Conservation (phyloP, 768 basidiomycete species). For the Udeniomyces megalosporus region DNA sequence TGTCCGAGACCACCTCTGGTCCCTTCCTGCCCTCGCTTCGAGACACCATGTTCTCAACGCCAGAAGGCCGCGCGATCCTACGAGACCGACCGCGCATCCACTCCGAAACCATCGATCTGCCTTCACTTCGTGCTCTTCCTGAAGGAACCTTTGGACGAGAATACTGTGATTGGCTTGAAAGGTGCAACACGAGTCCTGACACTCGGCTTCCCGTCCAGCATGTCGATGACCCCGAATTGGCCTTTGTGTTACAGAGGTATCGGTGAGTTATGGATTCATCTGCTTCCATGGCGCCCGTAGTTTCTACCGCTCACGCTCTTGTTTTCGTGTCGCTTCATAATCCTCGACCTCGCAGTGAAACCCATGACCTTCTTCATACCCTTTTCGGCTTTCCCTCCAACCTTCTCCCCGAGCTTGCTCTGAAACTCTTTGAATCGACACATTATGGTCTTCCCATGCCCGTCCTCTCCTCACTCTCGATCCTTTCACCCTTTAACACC, state of each 20-base stretch:
- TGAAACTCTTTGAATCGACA: constrained; percentile 86
- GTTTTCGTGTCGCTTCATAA: too few relatives aligned
- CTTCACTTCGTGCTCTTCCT: constrained; percentile 46
- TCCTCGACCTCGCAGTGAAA: constrained; percentile 37
- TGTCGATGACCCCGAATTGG: constrained; percentile 83
- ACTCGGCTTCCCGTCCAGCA: constrained; percentile 86
- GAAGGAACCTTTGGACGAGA: constrained; percentile 71
- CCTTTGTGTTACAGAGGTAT: constrained; percentile 95
- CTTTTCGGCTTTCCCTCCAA: constrained; percentile 75
- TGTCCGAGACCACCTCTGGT: constrained; percentile 83
- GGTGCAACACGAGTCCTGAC: constrained; percentile 80
- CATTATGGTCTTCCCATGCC: constrained; percentile 85
- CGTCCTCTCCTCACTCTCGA: constrained; percentile 44
- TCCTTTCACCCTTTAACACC: constrained; percentile 53
- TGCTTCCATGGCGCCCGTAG: too few relatives aligned
- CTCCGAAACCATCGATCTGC: constrained; percentile 56
- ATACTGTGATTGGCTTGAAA: constrained; percentile 77
- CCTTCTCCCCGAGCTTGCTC: constrained; percentile 76
- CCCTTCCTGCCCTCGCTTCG: constrained; percentile 57
- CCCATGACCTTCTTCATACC: constrained; percentile 94
- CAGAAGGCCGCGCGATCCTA: constrained; percentile 71
- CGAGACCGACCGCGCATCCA: constrained; percentile 70
- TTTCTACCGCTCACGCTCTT: too few relatives aligned
- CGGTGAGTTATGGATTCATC: constrained; percentile 30
- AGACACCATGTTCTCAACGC: constrained; percentile 55